A percentile compares a stretch with the other conserved stretches of the same genome.
These are phyloP conservation scores for Tricholoma matsutake DNA, from an alignment of 768 basidiomycete species.

Conservation along the genomic window DNA sequence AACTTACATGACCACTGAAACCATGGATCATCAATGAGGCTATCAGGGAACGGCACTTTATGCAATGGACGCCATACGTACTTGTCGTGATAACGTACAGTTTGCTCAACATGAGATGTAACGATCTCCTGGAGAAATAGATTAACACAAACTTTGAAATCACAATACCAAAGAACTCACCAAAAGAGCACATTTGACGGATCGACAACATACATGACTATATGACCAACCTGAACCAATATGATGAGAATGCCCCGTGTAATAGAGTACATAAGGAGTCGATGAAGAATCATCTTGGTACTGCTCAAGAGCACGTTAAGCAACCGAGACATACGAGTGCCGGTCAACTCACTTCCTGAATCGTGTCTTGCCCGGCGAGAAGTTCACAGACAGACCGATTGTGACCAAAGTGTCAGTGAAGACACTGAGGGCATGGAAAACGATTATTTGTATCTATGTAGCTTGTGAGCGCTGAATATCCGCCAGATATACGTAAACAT, in stretches of 20 bases:
- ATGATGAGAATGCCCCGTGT: slow-evolving; percentile 5
- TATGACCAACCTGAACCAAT: slow-evolving; percentile 5
- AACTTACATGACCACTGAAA: slow-evolving; percentile 1
- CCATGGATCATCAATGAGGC: too few species aligned
- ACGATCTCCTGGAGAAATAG: background rate
- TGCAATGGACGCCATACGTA: background rate
- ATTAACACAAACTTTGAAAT: background rate
- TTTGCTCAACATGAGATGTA: slow-evolving; percentile 2
- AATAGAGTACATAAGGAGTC: slow-evolving; percentile 3
- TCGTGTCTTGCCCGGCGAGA: background rate
- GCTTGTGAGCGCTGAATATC: too few species aligned
- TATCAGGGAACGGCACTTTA: too few species aligned
- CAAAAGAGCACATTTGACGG: slow-evolving; percentile 5
- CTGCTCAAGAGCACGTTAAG: background rate
- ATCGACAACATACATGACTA: slow-evolving; percentile 6
- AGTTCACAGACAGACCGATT: background rate
- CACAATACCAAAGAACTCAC: background rate
- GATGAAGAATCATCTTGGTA: slow-evolving; percentile 1
- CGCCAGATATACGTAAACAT: background rate
- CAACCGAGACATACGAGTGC: too few species aligned
- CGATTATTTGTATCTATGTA: slow-evolving; percentile 3
- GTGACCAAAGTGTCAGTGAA: slow-evolving; percentile 3
- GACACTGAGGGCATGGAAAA: background rate
- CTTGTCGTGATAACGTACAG: slow-evolving; percentile 3
- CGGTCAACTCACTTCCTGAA: background rate